These are phyloP conservation scores for Cystobasidiopsis lactophilus DNA, from an alignment of 768 basidiomycete genomes.

Conservation along the genomic window DNA sequence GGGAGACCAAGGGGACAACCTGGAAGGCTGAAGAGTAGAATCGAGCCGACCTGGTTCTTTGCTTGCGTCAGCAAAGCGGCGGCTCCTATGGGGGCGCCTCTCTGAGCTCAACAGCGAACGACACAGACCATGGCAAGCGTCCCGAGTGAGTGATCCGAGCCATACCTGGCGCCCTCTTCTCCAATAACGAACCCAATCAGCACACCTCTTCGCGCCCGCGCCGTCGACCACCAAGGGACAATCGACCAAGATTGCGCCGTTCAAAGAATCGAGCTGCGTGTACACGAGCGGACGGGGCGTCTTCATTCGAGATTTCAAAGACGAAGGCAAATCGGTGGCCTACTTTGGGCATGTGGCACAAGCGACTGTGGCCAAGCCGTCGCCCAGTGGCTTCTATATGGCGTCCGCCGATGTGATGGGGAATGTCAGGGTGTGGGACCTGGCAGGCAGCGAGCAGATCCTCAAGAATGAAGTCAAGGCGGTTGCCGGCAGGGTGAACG, in stretches of 20 bases:
- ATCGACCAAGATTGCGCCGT: slow-evolving; percentile 38
- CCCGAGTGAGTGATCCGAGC: no score
- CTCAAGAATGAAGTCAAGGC: slow-evolving; percentile 51
- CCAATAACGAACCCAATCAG: no score
- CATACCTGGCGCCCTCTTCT: no score
- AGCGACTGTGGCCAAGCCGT: slow-evolving; percentile 74
- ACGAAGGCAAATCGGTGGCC: background rate
- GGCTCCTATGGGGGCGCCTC: no score
- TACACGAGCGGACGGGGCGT: slow-evolving; percentile 7
- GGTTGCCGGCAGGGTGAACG: slow-evolving; percentile 40
- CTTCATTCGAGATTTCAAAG: slow-evolving; percentile 45
- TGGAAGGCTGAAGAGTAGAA: no score
- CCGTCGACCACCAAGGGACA: slow-evolving; percentile 29
- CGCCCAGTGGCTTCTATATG: slow-evolving; percentile 84
- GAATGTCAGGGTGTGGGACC: slow-evolving; percentile 51
- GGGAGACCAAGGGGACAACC: no score
- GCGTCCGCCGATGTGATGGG: slow-evolving; percentile 61
- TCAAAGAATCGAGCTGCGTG: slow-evolving; percentile 3
- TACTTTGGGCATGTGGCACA: slow-evolving; percentile 29
- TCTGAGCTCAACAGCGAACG: no score
- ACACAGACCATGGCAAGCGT: no score
- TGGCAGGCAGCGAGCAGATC: slow-evolving; percentile 56
- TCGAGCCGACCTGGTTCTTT: no score
- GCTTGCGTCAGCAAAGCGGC: no score
- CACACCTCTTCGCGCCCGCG: slow-evolving; percentile 2